Conservation (phyloP, 148 eudicot genomes). For the Spergularia bocconei region DNA sequence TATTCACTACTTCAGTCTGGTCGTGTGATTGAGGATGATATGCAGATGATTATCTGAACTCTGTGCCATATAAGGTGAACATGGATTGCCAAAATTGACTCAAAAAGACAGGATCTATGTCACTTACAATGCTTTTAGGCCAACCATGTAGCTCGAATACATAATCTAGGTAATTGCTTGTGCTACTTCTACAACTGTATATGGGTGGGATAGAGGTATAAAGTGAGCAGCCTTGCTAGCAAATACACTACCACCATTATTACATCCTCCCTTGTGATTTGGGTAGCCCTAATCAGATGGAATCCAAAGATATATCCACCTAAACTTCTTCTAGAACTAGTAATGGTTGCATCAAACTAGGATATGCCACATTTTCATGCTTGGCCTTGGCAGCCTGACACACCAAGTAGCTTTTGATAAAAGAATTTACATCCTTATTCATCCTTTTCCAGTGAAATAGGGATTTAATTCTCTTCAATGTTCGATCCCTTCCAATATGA, state of each 20-base stretch:
- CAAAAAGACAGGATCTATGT: not conserved
- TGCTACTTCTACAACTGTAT: not conserved
- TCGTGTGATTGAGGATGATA: not conserved
- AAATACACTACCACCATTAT: not conserved
- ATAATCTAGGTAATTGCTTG: not conserved
- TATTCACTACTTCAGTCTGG: too few relatives aligned
- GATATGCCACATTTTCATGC: not conserved
- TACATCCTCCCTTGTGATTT: not conserved
- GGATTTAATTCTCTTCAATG: too few relatives aligned
- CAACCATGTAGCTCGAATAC: not conserved
- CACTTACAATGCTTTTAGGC: not conserved
- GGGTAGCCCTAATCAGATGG: not conserved
- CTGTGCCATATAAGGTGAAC: not conserved
- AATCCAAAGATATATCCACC: not conserved
- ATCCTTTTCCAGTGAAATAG: not conserved
- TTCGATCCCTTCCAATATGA: too few relatives aligned
- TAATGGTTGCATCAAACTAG: not conserved
- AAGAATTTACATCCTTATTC: not conserved
- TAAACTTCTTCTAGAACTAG: not conserved
- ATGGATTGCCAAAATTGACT: not conserved
- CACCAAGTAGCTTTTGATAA: not conserved
- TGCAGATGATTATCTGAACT: not conserved
- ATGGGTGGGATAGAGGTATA: not conserved
- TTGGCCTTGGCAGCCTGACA: not conserved
- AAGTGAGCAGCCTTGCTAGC: not conserved